These are phyloP conservation scores for Pulveroboletus sp. DNA, from an alignment of 768 basidiomycete genomes.

Conservation along the genomic window DNA sequence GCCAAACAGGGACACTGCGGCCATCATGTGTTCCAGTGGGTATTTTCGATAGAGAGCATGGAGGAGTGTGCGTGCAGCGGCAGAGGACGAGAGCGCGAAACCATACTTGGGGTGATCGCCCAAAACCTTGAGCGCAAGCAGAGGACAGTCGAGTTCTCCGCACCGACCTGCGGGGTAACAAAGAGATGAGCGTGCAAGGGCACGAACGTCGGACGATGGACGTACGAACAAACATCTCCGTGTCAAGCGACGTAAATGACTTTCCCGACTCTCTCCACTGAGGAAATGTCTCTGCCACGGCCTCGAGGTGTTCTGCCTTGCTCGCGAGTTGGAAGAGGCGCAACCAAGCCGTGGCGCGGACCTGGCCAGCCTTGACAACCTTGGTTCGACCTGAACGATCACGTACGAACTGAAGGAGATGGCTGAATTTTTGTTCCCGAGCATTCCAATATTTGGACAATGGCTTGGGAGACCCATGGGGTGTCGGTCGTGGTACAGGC, in stretches of 20 bases:
- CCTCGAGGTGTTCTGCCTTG: slow-evolving; percentile 45
- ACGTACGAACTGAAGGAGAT: slow-evolving; percentile 24
- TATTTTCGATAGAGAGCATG: slow-evolving; percentile 48
- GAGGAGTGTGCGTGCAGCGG: slow-evolving; percentile 52
- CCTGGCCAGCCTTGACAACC: slow-evolving; percentile 29
- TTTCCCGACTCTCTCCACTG: slow-evolving; percentile 44
- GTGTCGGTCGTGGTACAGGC: neutral
- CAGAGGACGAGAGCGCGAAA: slow-evolving; percentile 42
- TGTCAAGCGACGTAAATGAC: slow-evolving; percentile 35
- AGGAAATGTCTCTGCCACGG: slow-evolving; percentile 44
- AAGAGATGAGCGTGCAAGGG: neutral
- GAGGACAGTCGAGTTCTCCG: slow-evolving; percentile 49
- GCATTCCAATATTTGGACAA: neutral
- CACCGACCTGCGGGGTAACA: slow-evolving; percentile 48
- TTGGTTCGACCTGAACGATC: slow-evolving; percentile 29
- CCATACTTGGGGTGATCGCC: slow-evolving; percentile 60
- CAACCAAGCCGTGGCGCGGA: slow-evolving; percentile 46
- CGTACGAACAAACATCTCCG: slow-evolving; percentile 54
- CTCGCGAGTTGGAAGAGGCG: slow-evolving; percentile 48
- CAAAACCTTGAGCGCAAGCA: slow-evolving; percentile 56
- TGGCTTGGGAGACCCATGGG: neutral
- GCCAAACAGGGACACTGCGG: slow-evolving; percentile 50
- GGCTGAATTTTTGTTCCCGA: slow-evolving; percentile 21
- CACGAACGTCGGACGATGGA: slow-evolving; percentile 5
- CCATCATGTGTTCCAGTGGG: slow-evolving; percentile 45